Percentiles rank a stretch among this genome's conserved stretches.
Evolutionary conservation across 495 filamentous ascomycete species (phyloP).

Genomic region (Elaphomyces granulatus): DNA sequence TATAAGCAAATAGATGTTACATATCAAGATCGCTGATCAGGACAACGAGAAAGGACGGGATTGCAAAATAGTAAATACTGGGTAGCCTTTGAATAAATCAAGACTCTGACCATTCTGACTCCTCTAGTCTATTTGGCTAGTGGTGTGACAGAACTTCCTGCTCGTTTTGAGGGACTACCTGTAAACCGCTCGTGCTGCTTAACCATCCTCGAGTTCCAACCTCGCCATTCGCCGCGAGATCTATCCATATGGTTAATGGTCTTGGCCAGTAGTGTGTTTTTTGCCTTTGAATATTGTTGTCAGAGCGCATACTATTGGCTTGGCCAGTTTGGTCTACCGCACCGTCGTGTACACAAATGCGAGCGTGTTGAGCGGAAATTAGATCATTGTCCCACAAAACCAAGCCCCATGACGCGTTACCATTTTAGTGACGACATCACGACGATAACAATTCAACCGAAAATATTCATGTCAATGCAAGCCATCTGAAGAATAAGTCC

Average conservation of each 20-base stretch:
- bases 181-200: neutral
- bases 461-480: conserved; percentile 33
- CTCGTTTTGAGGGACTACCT: neutral
- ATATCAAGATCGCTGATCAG: neutral
- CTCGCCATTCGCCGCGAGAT: conserved; percentile 20
- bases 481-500: conserved; percentile 25
- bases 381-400: conserved; percentile 3
- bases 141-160: neutral
- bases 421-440: conserved; percentile 10
- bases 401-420: conserved; percentile 20
- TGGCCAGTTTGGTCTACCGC: conserved; percentile 19
- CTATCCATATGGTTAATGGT: conserved; percentile 32
- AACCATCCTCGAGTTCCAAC: conserved; percentile 16
- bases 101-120: neutral
- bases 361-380: conserved; percentile 5
- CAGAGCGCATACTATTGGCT: conserved; percentile 14
- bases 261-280: conserved; percentile 3
- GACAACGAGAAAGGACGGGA: neutral
- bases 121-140: too few species aligned
- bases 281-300: conserved; percentile 16
- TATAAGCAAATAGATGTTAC: neutral
- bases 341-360: conserved; percentile 6
- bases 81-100: neutral
- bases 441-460: conserved; percentile 17
- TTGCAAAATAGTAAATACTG: neutral